Evolutionary conservation across 2,329 filamentous ascomycete genomes (phyloP).

Genomic region (Colletotrichum spinosum): DNA sequence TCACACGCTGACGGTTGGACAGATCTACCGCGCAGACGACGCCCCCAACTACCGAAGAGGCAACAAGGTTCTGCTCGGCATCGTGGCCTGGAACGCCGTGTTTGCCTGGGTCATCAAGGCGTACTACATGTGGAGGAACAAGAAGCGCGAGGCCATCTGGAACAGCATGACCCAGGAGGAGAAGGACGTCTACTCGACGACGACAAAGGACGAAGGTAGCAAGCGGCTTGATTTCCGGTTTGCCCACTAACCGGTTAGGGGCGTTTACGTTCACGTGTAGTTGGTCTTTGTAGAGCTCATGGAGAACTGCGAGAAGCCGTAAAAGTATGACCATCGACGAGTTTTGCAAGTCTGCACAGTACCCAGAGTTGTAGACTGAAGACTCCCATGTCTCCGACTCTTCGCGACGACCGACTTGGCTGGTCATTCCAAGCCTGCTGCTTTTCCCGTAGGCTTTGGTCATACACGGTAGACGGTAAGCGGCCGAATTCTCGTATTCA

Average conservation of each 20-base stretch:
- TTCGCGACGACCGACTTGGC: too few relatives aligned
- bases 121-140: constrained; percentile 48
- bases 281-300: too few relatives aligned
- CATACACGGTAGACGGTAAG: too few relatives aligned
- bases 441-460: too few relatives aligned
- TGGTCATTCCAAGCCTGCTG: too few relatives aligned
- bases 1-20: not conserved
- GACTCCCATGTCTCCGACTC: too few relatives aligned
- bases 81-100: constrained; percentile 51
- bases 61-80: constrained; percentile 54
- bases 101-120: constrained; percentile 44
- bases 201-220: constrained; percentile 55
- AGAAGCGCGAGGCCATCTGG: constrained; percentile 43
- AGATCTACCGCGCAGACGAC: constrained; percentile 54
- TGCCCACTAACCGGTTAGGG: constrained; percentile 39
- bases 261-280: too few relatives aligned
- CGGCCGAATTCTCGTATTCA: too few relatives aligned
- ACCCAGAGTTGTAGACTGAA: too few relatives aligned
- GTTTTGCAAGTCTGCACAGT: too few relatives aligned
- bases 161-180: constrained; percentile 46
- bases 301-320: too few relatives aligned
- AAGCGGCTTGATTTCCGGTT: constrained; percentile 50
- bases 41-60: constrained; percentile 58
- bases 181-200: constrained; percentile 51
- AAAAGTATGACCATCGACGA: too few relatives aligned